Evolutionary conservation across 1,139 yeast genomes (phyloP).

Genomic region (Nakaseomyces uthaithaninus): DNA sequence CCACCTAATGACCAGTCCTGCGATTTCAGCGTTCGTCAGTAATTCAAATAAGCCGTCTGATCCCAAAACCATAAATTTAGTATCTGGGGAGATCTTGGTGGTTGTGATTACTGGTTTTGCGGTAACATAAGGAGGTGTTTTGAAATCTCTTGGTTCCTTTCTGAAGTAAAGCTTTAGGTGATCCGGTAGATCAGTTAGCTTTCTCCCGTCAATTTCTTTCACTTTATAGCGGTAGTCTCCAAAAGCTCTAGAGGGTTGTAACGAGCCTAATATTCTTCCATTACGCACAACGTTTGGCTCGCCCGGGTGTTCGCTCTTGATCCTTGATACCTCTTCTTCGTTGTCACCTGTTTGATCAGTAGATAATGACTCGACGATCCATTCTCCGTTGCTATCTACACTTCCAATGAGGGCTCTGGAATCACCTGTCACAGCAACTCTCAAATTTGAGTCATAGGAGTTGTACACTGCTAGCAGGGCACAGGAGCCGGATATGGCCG

Average conservation of each 20-base stretch:
- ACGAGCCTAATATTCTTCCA: slow-evolving; percentile 88
- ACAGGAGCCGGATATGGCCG: slow-evolving; percentile 94
- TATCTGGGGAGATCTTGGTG: slow-evolving; percentile 63
- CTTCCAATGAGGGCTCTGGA: slow-evolving; percentile 88
- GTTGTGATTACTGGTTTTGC: slow-evolving; percentile 92
- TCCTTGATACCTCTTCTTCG: slow-evolving; percentile 76
- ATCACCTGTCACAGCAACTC: slow-evolving; percentile 95
- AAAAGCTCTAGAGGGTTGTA: slow-evolving; percentile 94
- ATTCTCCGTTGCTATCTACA: slow-evolving; percentile 50
- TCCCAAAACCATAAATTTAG: slow-evolving; percentile 86
- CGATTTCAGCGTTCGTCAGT: slow-evolving; percentile 86
- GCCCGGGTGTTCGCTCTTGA: slow-evolving; percentile 82
- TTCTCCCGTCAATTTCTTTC: slow-evolving; percentile 43
- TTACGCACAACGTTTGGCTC: slow-evolving; percentile 77
- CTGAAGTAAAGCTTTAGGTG: slow-evolving; percentile 79
- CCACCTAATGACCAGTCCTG: slow-evolving; percentile 90
- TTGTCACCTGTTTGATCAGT: slow-evolving; percentile 94
- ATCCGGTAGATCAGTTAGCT: slow-evolving; percentile 56
- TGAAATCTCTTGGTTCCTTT: slow-evolving; percentile 65
- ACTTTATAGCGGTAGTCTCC: slow-evolving; percentile 94
- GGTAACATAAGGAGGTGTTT: slow-evolving; percentile 94
- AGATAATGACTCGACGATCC: slow-evolving; percentile 84
- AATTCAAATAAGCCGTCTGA: slow-evolving; percentile 92
- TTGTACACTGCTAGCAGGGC: slow-evolving; percentile 84
- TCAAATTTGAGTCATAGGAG: slow-evolving; percentile 57